phyloP scores from a whole-genome alignment of 352 stramenopile species.

The Globisporangium alternatum region DNA sequence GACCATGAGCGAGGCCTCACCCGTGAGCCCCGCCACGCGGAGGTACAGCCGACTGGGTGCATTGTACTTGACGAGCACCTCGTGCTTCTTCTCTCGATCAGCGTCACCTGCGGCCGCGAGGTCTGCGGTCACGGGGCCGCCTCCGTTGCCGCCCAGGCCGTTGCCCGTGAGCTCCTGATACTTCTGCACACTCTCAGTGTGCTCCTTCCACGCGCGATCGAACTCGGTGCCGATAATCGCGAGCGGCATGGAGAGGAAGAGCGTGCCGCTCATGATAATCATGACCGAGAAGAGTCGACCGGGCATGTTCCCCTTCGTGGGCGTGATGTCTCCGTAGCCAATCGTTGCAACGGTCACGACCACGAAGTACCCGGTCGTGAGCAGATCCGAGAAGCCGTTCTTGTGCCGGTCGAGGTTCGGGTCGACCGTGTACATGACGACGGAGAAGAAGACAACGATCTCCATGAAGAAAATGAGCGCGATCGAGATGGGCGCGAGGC shows the following conservation, averaged over 20 bases:
- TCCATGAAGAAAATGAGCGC: constrained; percentile 80
- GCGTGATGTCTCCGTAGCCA: constrained; percentile 76
- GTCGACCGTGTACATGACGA: constrained; percentile 81
- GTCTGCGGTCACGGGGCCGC: constrained; percentile 5
- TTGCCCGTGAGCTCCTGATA: constrained; percentile 40
- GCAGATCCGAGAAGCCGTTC: constrained; percentile 63
- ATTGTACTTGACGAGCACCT: constrained; percentile 82
- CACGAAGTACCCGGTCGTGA: constrained; percentile 75
- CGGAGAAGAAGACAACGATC: constrained; percentile 79
- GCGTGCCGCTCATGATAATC: constrained; percentile 82
- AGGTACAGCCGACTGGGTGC: constrained; percentile 65
- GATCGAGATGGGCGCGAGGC: constrained; percentile 74
- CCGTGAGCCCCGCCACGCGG: constrained; percentile 52
- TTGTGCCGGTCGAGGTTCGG: constrained; percentile 62
- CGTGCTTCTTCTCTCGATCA: constrained; percentile 53
- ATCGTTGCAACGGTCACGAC: constrained; percentile 76
- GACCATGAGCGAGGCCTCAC: constrained; percentile 66
- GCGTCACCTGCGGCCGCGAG: constrained; percentile 24
- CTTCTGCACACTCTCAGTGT: constrained; percentile 64
- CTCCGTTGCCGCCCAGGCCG: constrained; percentile 12
- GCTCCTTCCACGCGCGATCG: constrained; percentile 73
- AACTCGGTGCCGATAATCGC: constrained; percentile 87
- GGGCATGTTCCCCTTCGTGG: constrained; percentile 67
- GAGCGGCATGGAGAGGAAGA: constrained; percentile 84
- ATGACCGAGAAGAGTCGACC: constrained; percentile 64